phyloP scores from a whole-genome alignment of 2,329 filamentous ascomycete species.

The Dryadomyces quercivorus region DNA sequence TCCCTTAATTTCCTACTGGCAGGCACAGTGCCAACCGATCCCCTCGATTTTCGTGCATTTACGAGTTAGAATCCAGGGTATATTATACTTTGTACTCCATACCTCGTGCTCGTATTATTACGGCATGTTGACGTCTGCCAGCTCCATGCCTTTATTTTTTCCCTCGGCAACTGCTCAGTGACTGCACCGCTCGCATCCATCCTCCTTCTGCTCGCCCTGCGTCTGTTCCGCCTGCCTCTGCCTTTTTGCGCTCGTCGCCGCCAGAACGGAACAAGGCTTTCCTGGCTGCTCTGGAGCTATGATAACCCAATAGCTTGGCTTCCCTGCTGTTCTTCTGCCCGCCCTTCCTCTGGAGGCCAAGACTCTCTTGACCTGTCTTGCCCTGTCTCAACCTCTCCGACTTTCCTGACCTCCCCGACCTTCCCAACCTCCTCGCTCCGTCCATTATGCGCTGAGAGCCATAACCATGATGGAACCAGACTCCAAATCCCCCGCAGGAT shows the following conservation, averaged over 20 bases:
- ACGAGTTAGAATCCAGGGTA: too few species aligned
- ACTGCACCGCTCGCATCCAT: neutral
- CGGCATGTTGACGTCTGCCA: too few species aligned
- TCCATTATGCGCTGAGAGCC: neutral
- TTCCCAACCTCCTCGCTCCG: neutral
- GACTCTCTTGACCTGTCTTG: too few species aligned
- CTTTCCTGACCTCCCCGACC: neutral
- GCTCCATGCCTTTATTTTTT: too few species aligned
- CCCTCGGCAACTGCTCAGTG: neutral
- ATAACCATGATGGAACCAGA: neutral
- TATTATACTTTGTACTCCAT: too few species aligned
- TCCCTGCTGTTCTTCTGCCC: neutral
- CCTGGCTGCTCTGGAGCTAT: neutral
- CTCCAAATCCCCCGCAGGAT: slow-evolving; percentile 1
- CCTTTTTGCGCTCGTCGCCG: too few species aligned
- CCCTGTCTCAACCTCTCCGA: too few species aligned
- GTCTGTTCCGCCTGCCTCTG: neutral
- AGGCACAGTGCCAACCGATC: neutral
- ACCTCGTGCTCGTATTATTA: too few species aligned
- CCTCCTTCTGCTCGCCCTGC: neutral
- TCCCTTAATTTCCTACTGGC: neutral
- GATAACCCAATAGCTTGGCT: neutral
- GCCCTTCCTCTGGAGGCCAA: neutral
- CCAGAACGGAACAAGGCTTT: too few species aligned
- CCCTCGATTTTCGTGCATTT: neutral